Evolutionary conservation across 2,329 filamentous ascomycete genomes (phyloP), one percentile per base, ranked within the genome.

Genomic region (Fusarium sulawesiense): DNA sequence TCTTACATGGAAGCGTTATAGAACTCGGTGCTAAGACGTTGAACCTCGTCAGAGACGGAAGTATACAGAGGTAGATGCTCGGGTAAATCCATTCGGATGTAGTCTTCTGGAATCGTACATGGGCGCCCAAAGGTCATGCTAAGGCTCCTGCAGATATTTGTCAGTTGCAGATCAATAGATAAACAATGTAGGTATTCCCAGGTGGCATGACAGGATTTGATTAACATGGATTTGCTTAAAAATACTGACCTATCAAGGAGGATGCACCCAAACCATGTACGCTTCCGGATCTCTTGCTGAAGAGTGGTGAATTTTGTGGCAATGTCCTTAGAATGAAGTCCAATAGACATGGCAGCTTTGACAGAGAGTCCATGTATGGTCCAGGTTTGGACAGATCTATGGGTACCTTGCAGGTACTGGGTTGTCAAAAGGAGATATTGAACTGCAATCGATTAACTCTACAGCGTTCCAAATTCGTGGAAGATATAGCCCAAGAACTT

Each of bases 401-500:
- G 83, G 0, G 85, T 87, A 3, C 86, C 85, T 68, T 88, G 85
- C 0, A 87, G 78, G 60, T 87, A 88, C 49, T 85, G 83, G 7
- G 81, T 81, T 67, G 83, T 79, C 1, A 88, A 62, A 0, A 88
- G 77, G 10, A 87, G 78, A 44, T 81, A 82, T 71, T 87, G 84
- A 0, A 87, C 85, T 72, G 11, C 3, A 10, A 3, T 3, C 3
- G 7, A 7, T 40, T 10, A 61, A 37, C 18, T 37, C 10, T n/a
- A n/a, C 34, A 37, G 3, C 6, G 50, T 21, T 4, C 16, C 7
- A 18, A 2, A 2, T 2, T n/a, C 3, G 6, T 12, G 3, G 2
- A 12, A 11, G 18, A n/a, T n/a, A 37, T 7, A n/a, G 10, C 34
- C 6, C 3, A 37, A 37, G 10, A n/a, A 18, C 66, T 10, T 42